Conservation (phyloP, 2,329 filamentous ascomycete genomes). For the Beauveria brongniartii region DNA sequence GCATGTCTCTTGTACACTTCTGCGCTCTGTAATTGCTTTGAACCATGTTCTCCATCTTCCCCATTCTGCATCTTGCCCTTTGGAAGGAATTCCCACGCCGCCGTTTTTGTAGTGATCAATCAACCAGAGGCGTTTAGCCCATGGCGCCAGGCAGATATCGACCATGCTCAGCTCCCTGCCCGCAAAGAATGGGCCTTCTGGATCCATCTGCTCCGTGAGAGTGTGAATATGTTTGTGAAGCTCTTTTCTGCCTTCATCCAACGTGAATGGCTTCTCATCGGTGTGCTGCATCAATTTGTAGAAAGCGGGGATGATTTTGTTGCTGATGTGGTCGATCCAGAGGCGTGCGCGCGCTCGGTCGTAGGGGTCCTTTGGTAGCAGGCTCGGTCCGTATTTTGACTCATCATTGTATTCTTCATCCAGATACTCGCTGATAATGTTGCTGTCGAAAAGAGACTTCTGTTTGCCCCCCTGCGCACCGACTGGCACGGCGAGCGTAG, state of each 20-base stretch:
- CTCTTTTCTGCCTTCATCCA: conserved; percentile 47
- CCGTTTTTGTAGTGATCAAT: conserved; percentile 66
- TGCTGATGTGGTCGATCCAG: conserved; percentile 67
- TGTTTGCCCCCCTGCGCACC: conserved; percentile 22
- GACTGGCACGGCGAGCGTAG: conserved; percentile 51
- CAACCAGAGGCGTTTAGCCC: conserved; percentile 63
- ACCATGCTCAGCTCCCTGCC: conserved; percentile 57
- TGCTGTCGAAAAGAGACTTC: conserved; percentile 64
- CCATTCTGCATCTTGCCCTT: conserved; percentile 53
- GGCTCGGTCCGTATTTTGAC: conserved; percentile 29
- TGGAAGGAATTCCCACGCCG: conserved; percentile 37
- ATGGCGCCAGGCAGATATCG: conserved; percentile 65
- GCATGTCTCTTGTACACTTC: conserved; percentile 59
- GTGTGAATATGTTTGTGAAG: conserved; percentile 51
- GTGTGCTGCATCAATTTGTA: conserved; percentile 55
- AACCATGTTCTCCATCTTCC: conserved; percentile 57
- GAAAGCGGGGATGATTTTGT: conserved; percentile 59
- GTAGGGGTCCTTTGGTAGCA: conserved; percentile 57
- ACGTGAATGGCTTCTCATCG: conserved; percentile 35
- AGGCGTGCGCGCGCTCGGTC: conserved; percentile 56
- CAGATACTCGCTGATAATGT: conserved; percentile 66
- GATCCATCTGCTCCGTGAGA: conserved; percentile 54
- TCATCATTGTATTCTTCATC: conserved; percentile 58
- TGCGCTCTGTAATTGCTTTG: conserved; percentile 47
- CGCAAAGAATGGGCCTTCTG: conserved; percentile 53